Conservation (phyloP, 352 stramenopile genomes). For the Globisporangium heterothallicum region DNA sequence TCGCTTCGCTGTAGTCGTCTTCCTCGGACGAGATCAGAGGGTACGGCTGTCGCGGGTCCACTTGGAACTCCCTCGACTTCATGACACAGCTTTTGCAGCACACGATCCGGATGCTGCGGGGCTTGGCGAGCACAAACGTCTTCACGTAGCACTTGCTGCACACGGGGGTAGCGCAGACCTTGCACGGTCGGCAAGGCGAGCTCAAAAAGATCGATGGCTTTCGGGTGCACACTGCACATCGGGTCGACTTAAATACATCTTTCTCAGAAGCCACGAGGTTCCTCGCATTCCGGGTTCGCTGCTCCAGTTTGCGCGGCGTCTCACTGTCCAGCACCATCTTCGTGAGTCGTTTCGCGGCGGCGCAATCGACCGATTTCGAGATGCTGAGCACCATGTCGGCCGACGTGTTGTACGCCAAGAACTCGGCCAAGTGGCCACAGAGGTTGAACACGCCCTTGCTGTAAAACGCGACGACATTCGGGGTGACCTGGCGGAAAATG, state of each 20-base stretch:
- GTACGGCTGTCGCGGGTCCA: slow-evolving; percentile 40
- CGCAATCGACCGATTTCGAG: slow-evolving; percentile 19
- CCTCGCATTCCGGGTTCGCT: neutral
- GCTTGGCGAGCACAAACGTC: slow-evolving; percentile 28
- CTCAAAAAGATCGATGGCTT: slow-evolving; percentile 20
- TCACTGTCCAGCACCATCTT: neutral
- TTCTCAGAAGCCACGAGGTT: neutral
- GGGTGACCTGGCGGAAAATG: slow-evolving; percentile 39
- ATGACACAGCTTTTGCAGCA: slow-evolving; percentile 53
- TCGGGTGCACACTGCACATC: slow-evolving; percentile 13
- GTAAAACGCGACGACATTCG: slow-evolving; percentile 31
- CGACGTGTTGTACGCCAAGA: slow-evolving; percentile 32
- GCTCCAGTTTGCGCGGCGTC: neutral
- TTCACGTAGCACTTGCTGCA: slow-evolving; percentile 55
- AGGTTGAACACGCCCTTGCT: slow-evolving; percentile 47
- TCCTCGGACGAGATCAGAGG: slow-evolving; percentile 20
- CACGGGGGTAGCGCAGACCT: slow-evolving; percentile 27
- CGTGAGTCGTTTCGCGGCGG: slow-evolving; percentile 33
- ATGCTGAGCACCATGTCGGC: slow-evolving; percentile 31
- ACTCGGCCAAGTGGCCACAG: slow-evolving; percentile 25
- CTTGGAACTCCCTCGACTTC: slow-evolving; percentile 27
- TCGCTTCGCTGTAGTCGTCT: slow-evolving; percentile 19
- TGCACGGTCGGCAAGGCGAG: slow-evolving; percentile 27
- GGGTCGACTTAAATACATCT: neutral
- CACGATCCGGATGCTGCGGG: slow-evolving; percentile 24